phyloP scores from a whole-genome alignment of 192 early-diverging fungal genomes.

The Pilaira anomala region DNA sequence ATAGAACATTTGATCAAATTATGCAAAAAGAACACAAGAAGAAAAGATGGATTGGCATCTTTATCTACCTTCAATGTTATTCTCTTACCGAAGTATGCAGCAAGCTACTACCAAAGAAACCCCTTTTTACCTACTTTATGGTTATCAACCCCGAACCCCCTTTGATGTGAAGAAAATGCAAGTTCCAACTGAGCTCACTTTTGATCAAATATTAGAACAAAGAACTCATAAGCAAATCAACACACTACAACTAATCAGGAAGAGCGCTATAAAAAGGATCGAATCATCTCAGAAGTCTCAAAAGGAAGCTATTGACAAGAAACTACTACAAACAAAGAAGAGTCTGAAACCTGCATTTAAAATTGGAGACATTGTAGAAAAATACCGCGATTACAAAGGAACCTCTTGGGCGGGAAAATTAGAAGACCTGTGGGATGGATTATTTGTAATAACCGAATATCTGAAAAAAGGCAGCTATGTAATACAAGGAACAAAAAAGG shows the following conservation, averaged over 20 bases:
- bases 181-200: background rate
- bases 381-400: no score
- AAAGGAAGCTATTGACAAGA: background rate
- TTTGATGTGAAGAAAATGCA: background rate
- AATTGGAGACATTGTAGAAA: no score
- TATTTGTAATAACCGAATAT: no score
- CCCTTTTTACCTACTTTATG: background rate
- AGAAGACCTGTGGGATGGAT: no score
- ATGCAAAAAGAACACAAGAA: background rate
- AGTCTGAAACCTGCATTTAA: background rate
- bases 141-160: background rate
- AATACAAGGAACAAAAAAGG: no score
- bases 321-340: background rate
- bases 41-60: background rate
- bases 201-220: background rate
- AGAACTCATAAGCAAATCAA: background rate
- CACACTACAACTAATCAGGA: background rate
- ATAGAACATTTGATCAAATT: background rate
- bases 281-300: background rate
- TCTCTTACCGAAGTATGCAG: background rate
- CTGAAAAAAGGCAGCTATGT: no score
- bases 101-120: constrained; percentile 1
- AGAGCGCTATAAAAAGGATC: background rate
- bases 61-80: background rate
- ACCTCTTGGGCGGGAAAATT: no score